Conservation (phyloP, 164 flowering plant genomes). For the Macadamia tetraphylla region DNA sequence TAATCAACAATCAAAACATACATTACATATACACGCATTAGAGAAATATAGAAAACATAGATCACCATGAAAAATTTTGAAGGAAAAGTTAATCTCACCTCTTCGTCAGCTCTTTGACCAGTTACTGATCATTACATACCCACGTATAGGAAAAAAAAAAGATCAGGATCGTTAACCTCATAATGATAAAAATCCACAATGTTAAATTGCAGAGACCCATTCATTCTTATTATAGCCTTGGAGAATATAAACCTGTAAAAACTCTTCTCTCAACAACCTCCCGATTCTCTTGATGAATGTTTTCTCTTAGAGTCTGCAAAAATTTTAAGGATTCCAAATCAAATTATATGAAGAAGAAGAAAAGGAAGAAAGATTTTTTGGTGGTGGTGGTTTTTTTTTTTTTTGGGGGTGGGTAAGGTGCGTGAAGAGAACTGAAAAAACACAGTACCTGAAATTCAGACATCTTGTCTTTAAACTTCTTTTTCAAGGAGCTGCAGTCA, state of each 20-base stretch:
- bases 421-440: too few species aligned
- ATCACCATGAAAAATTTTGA: not conserved
- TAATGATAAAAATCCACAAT: not conserved
- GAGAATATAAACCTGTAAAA: constrained; percentile 52
- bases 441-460: constrained; percentile 65
- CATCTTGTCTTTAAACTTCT: constrained; percentile 75
- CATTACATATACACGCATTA: not conserved
- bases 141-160: not conserved
- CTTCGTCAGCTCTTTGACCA: constrained; percentile 74
- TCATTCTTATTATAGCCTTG: not conserved
- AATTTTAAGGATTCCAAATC: not conserved
- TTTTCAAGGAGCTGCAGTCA: constrained; percentile 61
- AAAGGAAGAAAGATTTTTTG: not conserved
- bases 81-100: constrained; percentile 31
- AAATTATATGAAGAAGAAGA: not conserved
- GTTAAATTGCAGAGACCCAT: not conserved
- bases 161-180: constrained; percentile 6
- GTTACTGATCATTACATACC: constrained; percentile 41
- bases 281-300: constrained; percentile 72
- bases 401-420: too few species aligned
- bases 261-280: constrained; percentile 86
- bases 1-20: not conserved
- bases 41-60: not conserved
- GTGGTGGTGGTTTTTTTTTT: too few species aligned
- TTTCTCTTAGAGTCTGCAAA: constrained; percentile 55